Evolutionary conservation across 2,329 filamentous ascomycete genomes (phyloP).

Genomic region (Aspergillus glaucus): DNA sequence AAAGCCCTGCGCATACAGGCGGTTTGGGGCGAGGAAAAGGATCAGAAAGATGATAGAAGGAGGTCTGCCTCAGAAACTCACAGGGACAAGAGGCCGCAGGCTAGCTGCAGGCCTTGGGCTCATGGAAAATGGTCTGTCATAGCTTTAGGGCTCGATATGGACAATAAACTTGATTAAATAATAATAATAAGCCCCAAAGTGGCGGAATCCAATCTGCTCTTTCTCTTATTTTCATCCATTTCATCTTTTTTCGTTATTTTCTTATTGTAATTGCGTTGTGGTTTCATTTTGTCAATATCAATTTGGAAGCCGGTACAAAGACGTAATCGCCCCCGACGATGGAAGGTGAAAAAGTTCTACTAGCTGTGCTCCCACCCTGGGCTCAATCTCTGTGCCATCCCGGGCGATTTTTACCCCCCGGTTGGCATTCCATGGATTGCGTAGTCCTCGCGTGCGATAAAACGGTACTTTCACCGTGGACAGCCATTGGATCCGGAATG

Average conservation of each 20-base stretch:
- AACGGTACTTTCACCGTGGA: conserved; percentile 80
- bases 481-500: conserved; percentile 85
- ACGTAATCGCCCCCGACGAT: conserved; percentile 1
- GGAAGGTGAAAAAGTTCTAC: conserved; percentile 68
- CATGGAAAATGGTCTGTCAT: too few species aligned
- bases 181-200: neutral
- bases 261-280: neutral
- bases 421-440: conserved; percentile 94
- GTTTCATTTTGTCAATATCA: neutral
- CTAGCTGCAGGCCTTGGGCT: too few species aligned
- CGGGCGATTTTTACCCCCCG: conserved; percentile 92
- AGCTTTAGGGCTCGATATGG: too few species aligned
- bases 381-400: conserved; percentile 89
- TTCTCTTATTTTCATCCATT: neutral
- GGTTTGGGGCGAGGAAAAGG: too few species aligned
- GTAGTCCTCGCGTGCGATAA: conserved; percentile 75
- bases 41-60: too few species aligned
- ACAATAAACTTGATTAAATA: too few species aligned
- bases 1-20: too few species aligned
- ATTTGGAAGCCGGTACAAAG: neutral
- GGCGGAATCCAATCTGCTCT: too few species aligned
- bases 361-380: conserved; percentile 67
- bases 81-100: too few species aligned
- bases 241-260: neutral
- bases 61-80: too few species aligned